Evolutionary conservation across 129 eudicot species (phyloP).

Genomic region (Tagetes patula): DNA sequence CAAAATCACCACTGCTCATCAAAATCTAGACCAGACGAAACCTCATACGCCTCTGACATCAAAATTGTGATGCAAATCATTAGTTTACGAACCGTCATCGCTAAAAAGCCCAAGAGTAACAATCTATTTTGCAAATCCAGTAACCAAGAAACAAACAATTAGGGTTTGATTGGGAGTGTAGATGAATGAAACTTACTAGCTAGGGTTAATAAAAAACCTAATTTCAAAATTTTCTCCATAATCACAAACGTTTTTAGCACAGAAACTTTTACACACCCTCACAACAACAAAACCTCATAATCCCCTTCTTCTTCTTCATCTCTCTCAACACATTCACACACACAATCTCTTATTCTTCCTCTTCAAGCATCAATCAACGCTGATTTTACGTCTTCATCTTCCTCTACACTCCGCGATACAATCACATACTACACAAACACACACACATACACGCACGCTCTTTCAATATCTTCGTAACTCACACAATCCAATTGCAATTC

Average conservation of each 20-base stretch:
- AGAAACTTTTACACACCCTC: conserved; percentile 21
- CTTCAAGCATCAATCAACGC: conserved; percentile 37
- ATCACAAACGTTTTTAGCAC: conserved; percentile 6
- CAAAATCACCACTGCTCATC: too few relatives aligned
- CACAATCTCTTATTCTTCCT: conserved; percentile 25
- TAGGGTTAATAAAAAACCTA: conserved; percentile 23
- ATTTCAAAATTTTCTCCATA: conserved; percentile 12
- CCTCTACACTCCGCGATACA: conserved; percentile 26
- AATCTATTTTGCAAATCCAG: too few relatives aligned
- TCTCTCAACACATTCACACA: conserved; percentile 22
- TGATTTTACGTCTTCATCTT: conserved; percentile 22
- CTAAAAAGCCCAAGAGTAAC: too few relatives aligned
- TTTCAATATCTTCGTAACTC: conserved; percentile 10
- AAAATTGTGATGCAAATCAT: too few relatives aligned
- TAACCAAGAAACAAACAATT: neutral
- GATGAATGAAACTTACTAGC: neutral
- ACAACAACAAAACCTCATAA: conserved; percentile 34
- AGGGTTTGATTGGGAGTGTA: neutral
- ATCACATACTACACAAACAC: conserved; percentile 23
- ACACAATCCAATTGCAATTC: conserved; percentile 23
- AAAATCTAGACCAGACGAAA: too few relatives aligned
- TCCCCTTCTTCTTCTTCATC: conserved; percentile 24
- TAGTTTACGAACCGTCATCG: too few relatives aligned
- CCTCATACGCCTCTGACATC: too few relatives aligned
- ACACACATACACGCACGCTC: conserved; percentile 29